These are phyloP conservation scores for Pistacia integerrima DNA, from an alignment of 345 rosid genomes.

Conservation along the genomic window DNA sequence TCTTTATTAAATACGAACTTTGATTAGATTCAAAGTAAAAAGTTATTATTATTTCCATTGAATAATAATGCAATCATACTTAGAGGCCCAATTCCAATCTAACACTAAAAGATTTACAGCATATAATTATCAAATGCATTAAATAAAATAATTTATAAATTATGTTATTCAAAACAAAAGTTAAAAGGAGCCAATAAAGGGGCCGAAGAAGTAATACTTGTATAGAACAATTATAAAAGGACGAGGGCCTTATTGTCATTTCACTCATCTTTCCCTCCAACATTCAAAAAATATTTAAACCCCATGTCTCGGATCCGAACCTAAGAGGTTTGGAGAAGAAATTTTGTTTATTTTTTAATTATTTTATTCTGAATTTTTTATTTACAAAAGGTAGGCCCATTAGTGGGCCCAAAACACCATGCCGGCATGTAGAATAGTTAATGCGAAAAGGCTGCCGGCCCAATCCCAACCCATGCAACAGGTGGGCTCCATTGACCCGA, in stretches of 20 bases:
- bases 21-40: too few relatives aligned
- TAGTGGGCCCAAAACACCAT: conserved; percentile 30
- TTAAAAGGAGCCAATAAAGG: too few relatives aligned
- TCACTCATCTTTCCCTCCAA: conserved; percentile 39
- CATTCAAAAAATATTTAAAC: conserved; percentile 39
- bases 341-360: neutral
- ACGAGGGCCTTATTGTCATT: conserved; percentile 18
- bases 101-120: too few relatives aligned
- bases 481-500: conserved; percentile 35
- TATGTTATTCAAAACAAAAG: too few relatives aligned
- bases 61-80: too few relatives aligned
- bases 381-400: conserved; percentile 19
- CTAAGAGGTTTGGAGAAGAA: conserved; percentile 31
- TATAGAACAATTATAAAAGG: too few relatives aligned
- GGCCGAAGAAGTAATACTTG: too few relatives aligned
- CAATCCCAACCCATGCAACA: conserved; percentile 22
- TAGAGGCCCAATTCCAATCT: too few relatives aligned
- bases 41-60: too few relatives aligned
- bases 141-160: too few relatives aligned
- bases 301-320: conserved; percentile 53
- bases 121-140: too few relatives aligned
- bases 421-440: conserved; percentile 26
- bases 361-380: neutral
- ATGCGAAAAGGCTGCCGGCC: conserved; percentile 36
- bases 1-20: too few relatives aligned